These are phyloP conservation scores for Triglochin maritima DNA, from an alignment of 106 monocot species.

Conservation along the genomic window DNA sequence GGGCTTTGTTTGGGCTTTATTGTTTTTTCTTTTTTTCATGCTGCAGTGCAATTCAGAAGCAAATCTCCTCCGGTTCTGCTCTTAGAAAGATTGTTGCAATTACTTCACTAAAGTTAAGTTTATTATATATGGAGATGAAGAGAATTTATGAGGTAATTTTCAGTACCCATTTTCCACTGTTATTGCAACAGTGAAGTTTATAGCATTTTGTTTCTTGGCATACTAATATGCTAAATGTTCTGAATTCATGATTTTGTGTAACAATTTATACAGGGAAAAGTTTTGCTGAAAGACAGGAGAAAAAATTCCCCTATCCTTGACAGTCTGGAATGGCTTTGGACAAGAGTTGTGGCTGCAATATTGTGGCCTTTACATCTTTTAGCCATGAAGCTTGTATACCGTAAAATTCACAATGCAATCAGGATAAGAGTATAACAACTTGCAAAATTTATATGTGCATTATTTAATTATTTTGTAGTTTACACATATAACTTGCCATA, in stretches of 20 bases:
- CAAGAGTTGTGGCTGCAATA: constrained; percentile 41
- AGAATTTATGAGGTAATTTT: constrained; percentile 59
- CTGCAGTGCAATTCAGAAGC: constrained; percentile 69
- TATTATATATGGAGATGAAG: constrained; percentile 77
- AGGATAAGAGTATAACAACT: constrained; percentile 73
- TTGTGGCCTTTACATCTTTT: constrained; percentile 78
- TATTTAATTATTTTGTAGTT: neutral
- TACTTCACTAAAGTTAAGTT: constrained; percentile 51
- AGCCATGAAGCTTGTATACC: constrained; percentile 54
- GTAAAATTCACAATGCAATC: constrained; percentile 64
- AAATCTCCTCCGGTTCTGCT: constrained; percentile 58
- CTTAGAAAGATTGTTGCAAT: constrained; percentile 55
- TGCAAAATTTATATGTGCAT: neutral
- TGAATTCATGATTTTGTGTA: neutral
- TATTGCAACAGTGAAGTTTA: neutral
- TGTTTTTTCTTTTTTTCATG: neutral
- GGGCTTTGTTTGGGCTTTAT: neutral
- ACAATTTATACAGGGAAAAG: constrained; percentile 43
- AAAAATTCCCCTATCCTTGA: constrained; percentile 16
- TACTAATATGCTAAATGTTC: neutral
- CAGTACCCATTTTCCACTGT: neutral
- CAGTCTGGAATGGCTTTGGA: constrained; percentile 45
- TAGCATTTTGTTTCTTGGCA: neutral
- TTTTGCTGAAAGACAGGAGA: constrained; percentile 28
- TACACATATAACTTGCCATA: neutral